Evolutionary conservation across 495 filamentous ascomycete species (phyloP), one percentile per base, ranked within the genome.

Genomic region (Bryoglossum gracile): DNA sequence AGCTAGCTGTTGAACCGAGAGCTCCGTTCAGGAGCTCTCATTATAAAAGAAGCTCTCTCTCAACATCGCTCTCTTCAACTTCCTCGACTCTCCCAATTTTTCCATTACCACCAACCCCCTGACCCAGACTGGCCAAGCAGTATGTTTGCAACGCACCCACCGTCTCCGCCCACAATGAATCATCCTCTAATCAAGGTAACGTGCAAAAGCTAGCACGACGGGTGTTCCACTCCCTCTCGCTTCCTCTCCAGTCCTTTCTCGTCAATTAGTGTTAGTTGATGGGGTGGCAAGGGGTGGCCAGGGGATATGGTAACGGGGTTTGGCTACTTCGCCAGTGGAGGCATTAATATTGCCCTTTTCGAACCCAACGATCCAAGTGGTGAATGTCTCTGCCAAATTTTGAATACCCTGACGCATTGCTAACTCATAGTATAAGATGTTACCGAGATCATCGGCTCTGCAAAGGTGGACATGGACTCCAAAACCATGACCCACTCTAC

Each of bases 401-500:
- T n/a, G 21, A 3, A 14, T 32, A 45, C 10, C 21, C 44, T 19
- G n/a, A n/a, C n/a, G n/a, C n/a, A n/a, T n/a, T 23, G 36, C 32
- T 36, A 4, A 19, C 26, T n/a, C n/a, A n/a, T n/a, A 41, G 44
- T 3, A n/a, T 34, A 65, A 63, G 76, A 85, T 73, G 81, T 84
- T 51, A 85, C 81, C 58, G 81, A 84, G 63, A 83, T 84, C 63
- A 80, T 85, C 58, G 81, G 82, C 33, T 80, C 75, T 54, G 77
- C 76, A 50, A 84, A 83, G 59, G 75, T 83, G 36, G 81, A 84
- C 62, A 77, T 84, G 65, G 82, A 80, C 28, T 84, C 84, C 72
- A 85, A 85, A 62, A 81, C 82, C 48, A 84, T 85, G 82, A 85
- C 84, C 56, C 81, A 85, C 58, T 84, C 81, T 21, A 70, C 84